Base-by-base conservation (phyloP, 2,329 filamentous ascomycete species). In the Chaetomiaceae sp. region DNA sequence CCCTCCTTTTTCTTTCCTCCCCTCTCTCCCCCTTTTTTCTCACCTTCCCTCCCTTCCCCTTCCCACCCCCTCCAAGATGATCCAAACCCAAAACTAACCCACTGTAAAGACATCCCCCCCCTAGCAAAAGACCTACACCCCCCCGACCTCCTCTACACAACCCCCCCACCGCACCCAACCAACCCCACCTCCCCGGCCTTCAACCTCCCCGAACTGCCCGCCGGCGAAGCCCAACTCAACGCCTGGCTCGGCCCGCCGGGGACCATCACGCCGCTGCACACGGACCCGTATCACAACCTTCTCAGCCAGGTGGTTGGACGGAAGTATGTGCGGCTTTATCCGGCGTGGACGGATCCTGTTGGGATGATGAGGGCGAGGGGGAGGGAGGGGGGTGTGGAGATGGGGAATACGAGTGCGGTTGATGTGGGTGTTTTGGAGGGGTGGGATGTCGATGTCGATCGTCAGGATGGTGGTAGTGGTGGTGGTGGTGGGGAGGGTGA, bases 261-360 rank as follows among this genome's bases (percentile, higher is more conserved):
- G 44, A 97, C 93, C 0, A 91, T 96, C 56, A 96, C 90, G 1
- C 93, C 93, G 1, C 74, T 97, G 1, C 93, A 99, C 67, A 95
- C 89, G 2, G 93, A 97, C 63, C 89, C 87, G 1, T 95, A 96
- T 66, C 89, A 96, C 65, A 97, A 97, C 63, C 81, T 97, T 42
- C 79, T 97, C 4, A 85, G 85, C 20, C 93, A 97, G 67, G 87
- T 95, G 0, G 87, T 95, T 0, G 93, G 93, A 0, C 76, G 80
- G 51, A 99, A 99, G 68, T 97, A 97, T 66, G 73, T 97, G n/a
- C 79, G 93, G 1, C 74, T 97, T 2, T 97, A 96, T 66, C 76
- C 85, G 1, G 91, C 92, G 0, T 66, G 67, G 14, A 76, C 83
- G 39, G 82, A 78, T 1, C 14, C 3, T 5, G 23, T n/a, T n/a